A percentile compares a stretch with the other conserved stretches of the same genome.
Evolutionary conservation across 345 rosid genomes (phyloP).

Genomic region (Eucalyptus sp.): DNA sequence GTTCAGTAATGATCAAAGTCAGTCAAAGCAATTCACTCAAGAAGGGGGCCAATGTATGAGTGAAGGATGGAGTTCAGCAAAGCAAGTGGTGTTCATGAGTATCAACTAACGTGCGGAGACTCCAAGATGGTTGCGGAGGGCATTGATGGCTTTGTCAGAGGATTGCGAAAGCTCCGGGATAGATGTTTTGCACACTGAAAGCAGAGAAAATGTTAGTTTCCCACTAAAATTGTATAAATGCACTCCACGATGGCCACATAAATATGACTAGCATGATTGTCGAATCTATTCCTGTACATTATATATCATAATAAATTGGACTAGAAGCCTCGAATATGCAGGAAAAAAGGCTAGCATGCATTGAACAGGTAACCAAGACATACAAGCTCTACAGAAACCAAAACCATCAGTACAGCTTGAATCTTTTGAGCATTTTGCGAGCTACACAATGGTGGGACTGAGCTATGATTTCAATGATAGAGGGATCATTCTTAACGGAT

Average conservation of each 20-base stretch:
- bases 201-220: not conserved
- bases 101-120: conserved; percentile 3
- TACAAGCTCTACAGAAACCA: not conserved
- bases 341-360: not conserved
- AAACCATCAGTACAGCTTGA: not conserved
- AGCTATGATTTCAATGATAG: not conserved
- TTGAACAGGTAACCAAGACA: not conserved
- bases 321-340: not conserved
- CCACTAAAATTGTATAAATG: not conserved
- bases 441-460: not conserved
- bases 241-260: not conserved
- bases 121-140: conserved; percentile 27
- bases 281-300: not conserved
- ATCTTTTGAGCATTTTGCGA: not conserved
- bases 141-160: conserved; percentile 21
- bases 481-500: not conserved
- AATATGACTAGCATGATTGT: not conserved
- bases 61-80: not conserved
- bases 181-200: conserved; percentile 38
- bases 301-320: not conserved
- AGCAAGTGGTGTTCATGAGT: not conserved
- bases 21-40: not conserved
- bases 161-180: conserved; percentile 34
- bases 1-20: not conserved
- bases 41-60: not conserved